These are phyloP conservation scores for Furcasterigmium furcatum DNA, from an alignment of 2,329 filamentous ascomycete genomes.

Conservation along the genomic window DNA sequence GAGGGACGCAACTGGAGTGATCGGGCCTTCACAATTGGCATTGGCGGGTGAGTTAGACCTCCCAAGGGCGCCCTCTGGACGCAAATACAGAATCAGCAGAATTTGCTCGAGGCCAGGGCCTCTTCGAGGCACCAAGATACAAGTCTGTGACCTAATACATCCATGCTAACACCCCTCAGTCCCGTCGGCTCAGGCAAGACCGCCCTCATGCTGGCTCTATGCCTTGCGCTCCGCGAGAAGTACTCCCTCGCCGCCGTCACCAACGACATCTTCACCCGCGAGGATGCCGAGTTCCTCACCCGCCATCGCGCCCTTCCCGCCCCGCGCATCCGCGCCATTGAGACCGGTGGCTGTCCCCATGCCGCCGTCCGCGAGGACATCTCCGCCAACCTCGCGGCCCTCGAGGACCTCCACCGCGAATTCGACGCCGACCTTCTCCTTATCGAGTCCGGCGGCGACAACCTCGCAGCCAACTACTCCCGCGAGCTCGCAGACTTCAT, in stretches of 20 bases:
- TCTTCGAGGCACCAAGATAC: too few relatives aligned
- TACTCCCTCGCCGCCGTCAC: slow-evolving; percentile 94
- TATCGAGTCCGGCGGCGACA: slow-evolving; percentile 95
- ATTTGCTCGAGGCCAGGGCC: too few relatives aligned
- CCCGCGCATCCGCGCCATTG: slow-evolving; percentile 86
- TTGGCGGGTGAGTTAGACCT: slow-evolving; percentile 72
- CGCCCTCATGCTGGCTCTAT: slow-evolving; percentile 92
- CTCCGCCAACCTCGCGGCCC: slow-evolving; percentile 83
- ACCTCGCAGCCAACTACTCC: slow-evolving; percentile 94
- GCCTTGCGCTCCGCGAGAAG: slow-evolving; percentile 72
- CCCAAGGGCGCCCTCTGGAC: background rate
- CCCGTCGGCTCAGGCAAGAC: slow-evolving; percentile 98
- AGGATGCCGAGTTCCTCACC: slow-evolving; percentile 97
- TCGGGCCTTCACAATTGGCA: slow-evolving; percentile 93
- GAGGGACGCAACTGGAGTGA: slow-evolving; percentile 86
- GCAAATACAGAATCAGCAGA: too few relatives aligned
- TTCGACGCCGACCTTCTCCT: slow-evolving; percentile 82
- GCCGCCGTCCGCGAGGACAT: slow-evolving; percentile 98
- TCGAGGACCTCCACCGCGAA: slow-evolving; percentile 81
- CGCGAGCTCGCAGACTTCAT: slow-evolving; percentile 96
- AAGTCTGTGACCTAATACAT: too few relatives aligned
- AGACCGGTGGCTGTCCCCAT: slow-evolving; percentile 96
- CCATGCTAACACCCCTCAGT: slow-evolving; percentile 40
- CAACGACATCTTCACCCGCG: slow-evolving; percentile 98
- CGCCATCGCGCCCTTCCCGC: slow-evolving; percentile 79